Percentiles rank a stretch among this genome's conserved stretches.
phyloP scores from a whole-genome alignment of 805 yeast genomes.

The Torulaspora indica region DNA sequence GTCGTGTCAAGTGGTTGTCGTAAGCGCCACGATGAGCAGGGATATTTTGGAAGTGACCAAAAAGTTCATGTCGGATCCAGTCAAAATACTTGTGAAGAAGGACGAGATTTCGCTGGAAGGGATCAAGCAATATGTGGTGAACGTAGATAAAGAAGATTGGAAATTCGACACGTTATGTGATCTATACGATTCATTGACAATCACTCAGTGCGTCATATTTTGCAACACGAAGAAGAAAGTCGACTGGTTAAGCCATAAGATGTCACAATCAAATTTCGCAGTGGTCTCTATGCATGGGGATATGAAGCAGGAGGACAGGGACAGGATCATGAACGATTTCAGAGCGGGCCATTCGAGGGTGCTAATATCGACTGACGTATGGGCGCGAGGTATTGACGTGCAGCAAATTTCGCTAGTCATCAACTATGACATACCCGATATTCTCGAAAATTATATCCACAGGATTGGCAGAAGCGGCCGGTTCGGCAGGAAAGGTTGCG shows the following conservation, averaged over 20 bases:
- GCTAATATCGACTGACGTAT: slow-evolving; percentile 86
- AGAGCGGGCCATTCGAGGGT: slow-evolving; percentile 92
- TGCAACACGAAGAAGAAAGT: slow-evolving; percentile 95
- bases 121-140: slow-evolving; percentile 84
- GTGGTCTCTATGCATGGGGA: slow-evolving; percentile 96
- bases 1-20: slow-evolving; percentile 87
- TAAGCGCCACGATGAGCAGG: slow-evolving; percentile 90
- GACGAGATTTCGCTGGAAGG: slow-evolving; percentile 96
- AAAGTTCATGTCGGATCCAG: slow-evolving; percentile 93
- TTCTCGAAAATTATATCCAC: slow-evolving; percentile 91
- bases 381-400: slow-evolving; percentile 97
- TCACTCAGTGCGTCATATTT: slow-evolving; percentile 96
- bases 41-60: slow-evolving; percentile 88
- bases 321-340: slow-evolving; percentile 91
- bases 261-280: slow-evolving; percentile 77
- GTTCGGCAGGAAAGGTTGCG: slow-evolving; percentile 98
- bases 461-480: slow-evolving; percentile 98
- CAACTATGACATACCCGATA: slow-evolving; percentile 87
- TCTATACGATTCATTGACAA: slow-evolving; percentile 88
- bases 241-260: slow-evolving; percentile 74
- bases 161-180: slow-evolving; percentile 93
- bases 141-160: slow-evolving; percentile 90
- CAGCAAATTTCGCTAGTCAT: slow-evolving; percentile 95
- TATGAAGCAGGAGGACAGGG: slow-evolving; percentile 90
- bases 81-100: slow-evolving; percentile 87